phyloP scores from a whole-genome alignment of 768 basidiomycete species.

The Mrakia gelida region DNA sequence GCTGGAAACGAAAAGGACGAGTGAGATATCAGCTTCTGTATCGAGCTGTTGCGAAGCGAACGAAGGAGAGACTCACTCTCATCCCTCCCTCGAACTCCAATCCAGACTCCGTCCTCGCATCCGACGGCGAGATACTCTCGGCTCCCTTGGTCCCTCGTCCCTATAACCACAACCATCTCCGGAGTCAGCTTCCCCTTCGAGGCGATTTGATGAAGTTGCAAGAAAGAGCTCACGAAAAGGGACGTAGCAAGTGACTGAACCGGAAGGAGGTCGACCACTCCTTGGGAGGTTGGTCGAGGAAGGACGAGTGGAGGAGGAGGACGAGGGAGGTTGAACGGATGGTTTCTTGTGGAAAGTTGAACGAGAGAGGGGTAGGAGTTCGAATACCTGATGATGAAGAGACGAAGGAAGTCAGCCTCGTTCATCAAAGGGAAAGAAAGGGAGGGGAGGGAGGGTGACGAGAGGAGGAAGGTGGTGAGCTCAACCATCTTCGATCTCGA shows the following conservation, averaged over 20 bases:
- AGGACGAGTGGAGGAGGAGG: neutral
- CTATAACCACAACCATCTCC: neutral
- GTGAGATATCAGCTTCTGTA: neutral
- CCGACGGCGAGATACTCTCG: constrained; percentile 65
- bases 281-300: neutral
- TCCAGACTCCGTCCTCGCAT: constrained; percentile 92
- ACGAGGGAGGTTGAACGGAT: neutral
- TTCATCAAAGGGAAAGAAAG: neutral
- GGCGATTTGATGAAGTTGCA: neutral
- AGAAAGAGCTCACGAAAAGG: neutral
- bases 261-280: neutral
- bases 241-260: neutral
- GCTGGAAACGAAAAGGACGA: neutral
- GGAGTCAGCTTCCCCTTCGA: neutral
- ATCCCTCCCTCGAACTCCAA: constrained; percentile 70
- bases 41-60: neutral
- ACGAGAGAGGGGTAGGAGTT: neutral
- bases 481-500: neutral
- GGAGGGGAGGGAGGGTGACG: neutral
- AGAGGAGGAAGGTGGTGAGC: neutral
- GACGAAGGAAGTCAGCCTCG: neutral
- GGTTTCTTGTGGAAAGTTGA: neutral
- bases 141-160: neutral
- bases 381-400: neutral
- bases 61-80: neutral